Base-by-base conservation (phyloP, 805 yeast genomes). In the Pichia cephalocereana region DNA sequence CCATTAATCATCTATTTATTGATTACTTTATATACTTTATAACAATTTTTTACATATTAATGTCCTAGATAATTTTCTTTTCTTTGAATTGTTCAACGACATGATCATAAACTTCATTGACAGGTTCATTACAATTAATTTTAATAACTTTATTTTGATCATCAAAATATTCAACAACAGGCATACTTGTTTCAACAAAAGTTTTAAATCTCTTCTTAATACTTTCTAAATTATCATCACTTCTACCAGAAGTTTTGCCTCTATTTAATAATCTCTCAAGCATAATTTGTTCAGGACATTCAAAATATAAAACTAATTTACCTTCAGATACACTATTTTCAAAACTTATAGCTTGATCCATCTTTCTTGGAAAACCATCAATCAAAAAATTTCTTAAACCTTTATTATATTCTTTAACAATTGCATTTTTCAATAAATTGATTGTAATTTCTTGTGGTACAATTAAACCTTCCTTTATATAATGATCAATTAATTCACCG, bases 301-400 rank as follows among this genome's bases (percentile, higher is more conserved):
- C 89, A 60, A 86, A 86, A 67, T 82, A 86, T 40, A 86, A 70
- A 2, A 86, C 80, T 66, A 83, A 77, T 27, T 79, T 71, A 53
- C 86, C 83, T 65, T 74, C 83, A 59, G 80, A 93, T 57, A 81
- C 65, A 61, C 79, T 71, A 38, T 84, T 79, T 69, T 91, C 98
- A 64, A 91, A 91, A n/a, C 91, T 85, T 39, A 84, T 51, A 0
- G 98, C 98, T 71, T 91, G 99, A 68, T 93, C 98, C 97, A 93
- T 91, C 65, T 90, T 88, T 64, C 98, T 79, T 44, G 99, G 99
- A 76, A 93, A 91, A 0, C 99, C 99, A 65, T 91, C 99, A 46
- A 91, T 81, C 58, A 91, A 70, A 65, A 90, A 91, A 56, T 79
- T 79, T 46, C 72, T 74, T 26, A 68, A 71, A 15, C 85, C 83